phyloP scores from a whole-genome alignment of 2,329 filamentous ascomycete genomes.

The Cytospora chrysosperma region DNA sequence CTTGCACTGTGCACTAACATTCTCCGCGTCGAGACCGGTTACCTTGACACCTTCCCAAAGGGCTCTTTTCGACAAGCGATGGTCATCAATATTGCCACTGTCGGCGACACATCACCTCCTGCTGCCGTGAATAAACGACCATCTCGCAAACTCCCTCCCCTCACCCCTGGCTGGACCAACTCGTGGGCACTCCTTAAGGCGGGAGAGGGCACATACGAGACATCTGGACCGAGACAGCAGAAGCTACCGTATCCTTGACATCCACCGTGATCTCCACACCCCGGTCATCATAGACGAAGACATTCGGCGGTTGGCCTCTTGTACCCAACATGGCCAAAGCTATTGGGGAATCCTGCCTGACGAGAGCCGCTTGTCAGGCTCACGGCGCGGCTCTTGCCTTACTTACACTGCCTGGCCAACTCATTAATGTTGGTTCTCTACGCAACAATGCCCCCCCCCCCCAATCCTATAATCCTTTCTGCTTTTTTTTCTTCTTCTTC shows the following conservation, averaged over 20 bases:
- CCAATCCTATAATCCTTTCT: not conserved
- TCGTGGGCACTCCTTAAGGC: not conserved
- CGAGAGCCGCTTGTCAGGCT: conserved; percentile 1
- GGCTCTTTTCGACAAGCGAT: conserved; percentile 2
- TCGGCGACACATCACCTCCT: conserved; percentile 13
- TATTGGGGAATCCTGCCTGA: not conserved
- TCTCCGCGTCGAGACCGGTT: conserved; percentile 4
- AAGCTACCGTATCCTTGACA: conserved; percentile 3
- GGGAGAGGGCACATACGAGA: conserved; percentile 1
- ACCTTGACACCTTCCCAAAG: conserved; percentile 4
- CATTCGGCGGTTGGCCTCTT: not conserved
- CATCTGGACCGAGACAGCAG: conserved; percentile 6
- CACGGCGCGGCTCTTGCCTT: conserved; percentile 14
- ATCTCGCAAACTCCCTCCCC: conserved; percentile 1
- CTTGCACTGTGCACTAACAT: not conserved
- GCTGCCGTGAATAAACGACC: conserved; percentile 3
- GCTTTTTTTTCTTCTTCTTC: not conserved
- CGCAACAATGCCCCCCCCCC: not conserved
- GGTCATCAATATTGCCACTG: conserved; percentile 16
- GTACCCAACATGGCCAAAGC: not conserved
- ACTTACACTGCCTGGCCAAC: not conserved
- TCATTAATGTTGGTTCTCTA: not conserved
- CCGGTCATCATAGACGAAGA: conserved; percentile 1
- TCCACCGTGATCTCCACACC: not conserved
- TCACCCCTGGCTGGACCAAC: not conserved